Evolutionary conservation across 176 grass and related monocot genomes (phyloP), one percentile per base, ranked within the genome.

Genomic region (Zea luxurians): DNA sequence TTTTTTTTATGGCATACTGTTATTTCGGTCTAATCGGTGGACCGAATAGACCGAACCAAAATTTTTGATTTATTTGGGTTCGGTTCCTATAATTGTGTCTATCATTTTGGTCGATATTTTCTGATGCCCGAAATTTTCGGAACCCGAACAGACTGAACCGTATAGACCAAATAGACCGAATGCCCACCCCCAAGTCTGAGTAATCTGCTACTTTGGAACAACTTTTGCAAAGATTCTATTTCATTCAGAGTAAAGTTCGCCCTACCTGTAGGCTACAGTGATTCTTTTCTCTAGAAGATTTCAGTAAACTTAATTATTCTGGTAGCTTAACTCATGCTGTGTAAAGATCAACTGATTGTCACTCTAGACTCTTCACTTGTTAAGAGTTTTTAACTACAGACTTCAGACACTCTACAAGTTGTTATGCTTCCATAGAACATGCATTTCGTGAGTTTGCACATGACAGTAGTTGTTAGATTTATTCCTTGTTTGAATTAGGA

Each of bases 161-260:
- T 27, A 27, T 27, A 27, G 27, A 27, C 27, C 27, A 27, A 27
- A 27, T 27, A 27, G 27, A 27, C 27, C 27, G 1, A 27, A 27
- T 27, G 27, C 27, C 27, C 27, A 27, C 27, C 27, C 27, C 27
- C 27, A 7, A 57, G 17, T 57, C 53, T 55, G 53, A 57, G 2
- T 48, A 59, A 59, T 45, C 15, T 48, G 16, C 43, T 41, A 70
- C 13, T 70, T 70, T 45, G 45, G 66, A 70, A 83, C 48, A 61
- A 77, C 64, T 77, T 70, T 50, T 63, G 55, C 45, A 53, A 34
- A 61, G 20, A 43, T 63, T 48, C 7, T 41, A 53, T 42, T 62
- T 78, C 13, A 62, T 2, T 50, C 62, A 62, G 35, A 61, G 8
- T 52, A 68, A 68, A 77, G 17, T 60, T 77, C 64, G 12, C 54